These are phyloP conservation scores for Annona cherimola DNA, from an alignment of 164 flowering plant genomes.

Conservation along the genomic window DNA sequence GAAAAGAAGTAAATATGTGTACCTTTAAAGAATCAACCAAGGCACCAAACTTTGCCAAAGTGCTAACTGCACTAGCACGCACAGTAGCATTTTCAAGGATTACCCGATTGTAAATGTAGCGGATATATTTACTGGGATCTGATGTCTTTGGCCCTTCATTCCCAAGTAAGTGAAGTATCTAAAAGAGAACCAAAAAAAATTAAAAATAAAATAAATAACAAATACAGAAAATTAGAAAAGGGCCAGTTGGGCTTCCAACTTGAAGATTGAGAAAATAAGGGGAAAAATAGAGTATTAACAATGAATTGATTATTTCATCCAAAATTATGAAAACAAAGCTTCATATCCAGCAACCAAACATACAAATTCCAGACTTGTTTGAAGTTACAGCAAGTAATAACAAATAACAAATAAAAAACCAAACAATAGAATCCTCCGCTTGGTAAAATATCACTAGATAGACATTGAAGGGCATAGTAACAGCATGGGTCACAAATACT, in stretches of 20 bases:
- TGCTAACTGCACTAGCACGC: constrained; percentile 95
- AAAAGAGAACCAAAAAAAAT: constrained; percentile 3
- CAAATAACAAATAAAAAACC: neutral
- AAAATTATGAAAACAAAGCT: neutral
- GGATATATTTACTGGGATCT: constrained; percentile 93
- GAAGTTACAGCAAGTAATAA: neutral
- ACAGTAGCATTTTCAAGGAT: constrained; percentile 99
- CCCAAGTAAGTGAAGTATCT: constrained; percentile 98
- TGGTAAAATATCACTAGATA: too few relatives aligned
- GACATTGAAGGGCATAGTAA: too few relatives aligned
- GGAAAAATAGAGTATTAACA: neutral
- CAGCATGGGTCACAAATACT: too few relatives aligned
- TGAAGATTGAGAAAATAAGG: neutral
- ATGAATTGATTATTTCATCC: neutral
- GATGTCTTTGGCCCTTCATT: constrained; percentile 94
- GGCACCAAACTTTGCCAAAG: constrained; percentile 97
- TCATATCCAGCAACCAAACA: neutral
- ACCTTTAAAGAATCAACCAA: constrained; percentile 89
- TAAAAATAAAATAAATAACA: too few relatives aligned
- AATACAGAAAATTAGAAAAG: neutral
- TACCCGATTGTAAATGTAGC: constrained; percentile 92
- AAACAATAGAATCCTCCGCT: neutral
- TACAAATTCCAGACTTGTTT: neutral
- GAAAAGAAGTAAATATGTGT: constrained; percentile 2
- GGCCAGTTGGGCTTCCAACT: neutral